Evolutionary conservation across 2,329 filamentous ascomycete genomes (phyloP).

Genomic region (Colletotrichum filicis): DNA sequence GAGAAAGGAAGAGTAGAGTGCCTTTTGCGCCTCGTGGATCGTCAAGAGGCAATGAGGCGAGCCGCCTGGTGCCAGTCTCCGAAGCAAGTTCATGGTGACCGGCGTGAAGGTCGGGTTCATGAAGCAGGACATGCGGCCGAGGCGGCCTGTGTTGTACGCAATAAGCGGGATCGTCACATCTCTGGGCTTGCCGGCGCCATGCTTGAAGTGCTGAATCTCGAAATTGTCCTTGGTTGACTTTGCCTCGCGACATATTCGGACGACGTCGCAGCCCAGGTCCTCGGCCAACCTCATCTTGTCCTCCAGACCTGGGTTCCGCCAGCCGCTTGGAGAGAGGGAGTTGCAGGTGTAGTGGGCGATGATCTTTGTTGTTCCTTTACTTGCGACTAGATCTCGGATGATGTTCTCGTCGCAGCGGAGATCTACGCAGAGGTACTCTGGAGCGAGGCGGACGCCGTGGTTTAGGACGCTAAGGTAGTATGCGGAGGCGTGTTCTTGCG

Average conservation of each 20-base stretch:
- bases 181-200: conserved; percentile 54
- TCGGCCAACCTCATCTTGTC: conserved; percentile 68
- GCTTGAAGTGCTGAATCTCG: conserved; percentile 65
- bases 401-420: conserved; percentile 63
- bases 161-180: conserved; percentile 63
- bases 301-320: conserved; percentile 66
- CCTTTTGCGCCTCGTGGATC: conserved; percentile 70
- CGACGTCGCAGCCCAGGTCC: conserved; percentile 68
- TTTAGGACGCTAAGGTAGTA: conserved; percentile 66
- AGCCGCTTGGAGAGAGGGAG: conserved; percentile 54
- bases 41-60: conserved; percentile 55
- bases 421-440: conserved; percentile 72
- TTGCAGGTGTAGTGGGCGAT: conserved; percentile 65
- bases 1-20: conserved; percentile 73
- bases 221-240: conserved; percentile 69
- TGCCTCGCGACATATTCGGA: conserved; percentile 69
- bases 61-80: conserved; percentile 34
- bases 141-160: conserved; percentile 71
- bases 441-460: conserved; percentile 69
- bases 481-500: conserved; percentile 39
- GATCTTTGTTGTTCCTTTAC: conserved; percentile 67
- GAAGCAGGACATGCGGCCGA: conserved; percentile 72
- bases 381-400: conserved; percentile 59
- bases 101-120: conserved; percentile 74
- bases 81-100: conserved; percentile 57